Base-by-base conservation (phyloP, 2,329 filamentous ascomycete genomes). In the Tympanopsis confertula region DNA sequence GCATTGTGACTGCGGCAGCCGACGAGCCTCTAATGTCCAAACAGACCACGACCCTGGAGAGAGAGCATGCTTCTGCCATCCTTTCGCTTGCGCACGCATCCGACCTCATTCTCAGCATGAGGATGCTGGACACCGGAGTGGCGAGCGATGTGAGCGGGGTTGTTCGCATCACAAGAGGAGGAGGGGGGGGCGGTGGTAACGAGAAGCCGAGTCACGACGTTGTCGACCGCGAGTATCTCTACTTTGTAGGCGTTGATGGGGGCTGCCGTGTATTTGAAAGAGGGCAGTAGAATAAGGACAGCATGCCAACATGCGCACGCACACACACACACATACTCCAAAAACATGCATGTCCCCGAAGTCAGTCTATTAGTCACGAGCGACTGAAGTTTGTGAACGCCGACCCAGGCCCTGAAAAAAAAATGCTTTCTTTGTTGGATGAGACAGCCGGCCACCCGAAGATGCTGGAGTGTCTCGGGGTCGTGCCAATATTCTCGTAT, bases 141-240 rank as follows among this genome's bases (percentile, higher is more conserved):
- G 88, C 89, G 44, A 80, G 73, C 53, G 89, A 95, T 58, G 85
- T 96, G 20, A 94, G 85, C 59, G 89, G 89, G 3, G 86, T 94
- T 32, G 51, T 95, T 44, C 72, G 87, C 46, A 68, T 91, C 36
- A 88, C 82, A 14, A 66, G 69, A 33, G 78, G 78, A 3, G 62
- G 57, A 13, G 18, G 54, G 51, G 18, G 50, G 47, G 30, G 42
- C 42, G 19, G 49, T 38, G 35, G 43, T 37, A 41, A 44, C 7
- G 50, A 51, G 19, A 44, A 38, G 20, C 64, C 62, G 13, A 40
- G 40, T n/a, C 36, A 41, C 18, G 48, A 43, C 17, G 49, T 63
- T 2, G 69, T 70, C 45, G 69, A 84, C 48, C 76, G 68, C 43
- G 89, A 95, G 60, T 71, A 83, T 51, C 51, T 95, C 53, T 95